Evolutionary conservation across 2,329 filamentous ascomycete species (phyloP), one percentile per base, ranked within the genome.

Genomic region (Cladosporium halotolerans): DNA sequence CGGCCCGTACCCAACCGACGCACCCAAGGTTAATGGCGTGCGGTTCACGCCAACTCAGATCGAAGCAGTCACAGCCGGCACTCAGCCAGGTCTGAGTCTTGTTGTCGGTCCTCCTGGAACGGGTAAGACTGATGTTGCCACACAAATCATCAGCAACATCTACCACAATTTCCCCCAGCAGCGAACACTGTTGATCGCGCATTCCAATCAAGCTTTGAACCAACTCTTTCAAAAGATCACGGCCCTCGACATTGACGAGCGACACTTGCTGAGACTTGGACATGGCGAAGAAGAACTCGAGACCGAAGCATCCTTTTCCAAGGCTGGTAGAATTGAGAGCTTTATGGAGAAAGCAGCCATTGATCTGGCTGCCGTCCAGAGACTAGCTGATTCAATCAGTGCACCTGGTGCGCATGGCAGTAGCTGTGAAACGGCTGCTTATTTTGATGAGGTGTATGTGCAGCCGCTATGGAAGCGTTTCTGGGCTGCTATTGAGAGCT

Each of bases 111-210:
- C 93, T 51, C 93, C 93, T 7, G 93, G 93, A 52, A 99, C 93
- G 6, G 93, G 95, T 58, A 99, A 99, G 76, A 99, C 93, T n/a
- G 93, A 99, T 71, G 93, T 99, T 50, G 91, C 90, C 45, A 96
- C 92, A 4, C 93, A 99, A 70, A 95, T 97, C 68, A 99, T 99
- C 73, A 96, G 89, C 75, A 96, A 97, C 69, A 87, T 99, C 62
- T 99, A 99, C 67, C 92, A 97, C 75, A 96, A 97, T 72, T 99
- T 96, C 68, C 91, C 93, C 7, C 79, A 85, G 58, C 90, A 99
- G 70, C 86, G 89, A 62, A 99, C 93, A 0, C 75, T 99, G 14
- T 81, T 99, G 39, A 83, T 99, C 58, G 93, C 93, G 4, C 93
- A 99, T 70, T 97, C 92, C 71, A 99, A 99, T 66, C 95, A 99